Evolutionary conservation across 257 asterid genomes (phyloP).

Genomic region (Datura wrightii): DNA sequence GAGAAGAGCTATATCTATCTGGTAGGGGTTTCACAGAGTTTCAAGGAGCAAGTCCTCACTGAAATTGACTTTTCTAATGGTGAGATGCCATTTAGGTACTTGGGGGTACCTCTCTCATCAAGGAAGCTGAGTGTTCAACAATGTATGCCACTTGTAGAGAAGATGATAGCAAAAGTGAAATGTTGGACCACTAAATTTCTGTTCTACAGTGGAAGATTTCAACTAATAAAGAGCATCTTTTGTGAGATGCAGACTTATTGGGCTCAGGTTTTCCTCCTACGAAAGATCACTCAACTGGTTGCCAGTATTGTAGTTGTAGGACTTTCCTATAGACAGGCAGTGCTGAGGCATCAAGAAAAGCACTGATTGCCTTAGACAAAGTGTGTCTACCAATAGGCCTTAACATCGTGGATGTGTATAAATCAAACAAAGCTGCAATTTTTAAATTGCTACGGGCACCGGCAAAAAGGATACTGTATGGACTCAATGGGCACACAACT

Average conservation of each 20-base stretch:
- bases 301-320: neutral
- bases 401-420: neutral
- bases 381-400: neutral
- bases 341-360: neutral
- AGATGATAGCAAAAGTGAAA: neutral
- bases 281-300: neutral
- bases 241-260: neutral
- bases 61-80: neutral
- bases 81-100: neutral
- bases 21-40: neutral
- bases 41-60: neutral
- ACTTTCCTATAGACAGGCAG: neutral
- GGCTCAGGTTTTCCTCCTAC: neutral
- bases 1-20: neutral
- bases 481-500: neutral
- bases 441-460: neutral
- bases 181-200: neutral
- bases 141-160: slow-evolving; percentile 12
- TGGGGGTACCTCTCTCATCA: neutral
- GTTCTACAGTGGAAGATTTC: neutral
- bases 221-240: neutral
- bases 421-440: neutral
- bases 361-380: neutral
- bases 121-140: neutral
- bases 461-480: neutral